Evolutionary conservation across 2,329 filamentous ascomycete species (phyloP), one percentile per base, ranked within the genome.

Genomic region (Pseudogymnoascus sp.): DNA sequence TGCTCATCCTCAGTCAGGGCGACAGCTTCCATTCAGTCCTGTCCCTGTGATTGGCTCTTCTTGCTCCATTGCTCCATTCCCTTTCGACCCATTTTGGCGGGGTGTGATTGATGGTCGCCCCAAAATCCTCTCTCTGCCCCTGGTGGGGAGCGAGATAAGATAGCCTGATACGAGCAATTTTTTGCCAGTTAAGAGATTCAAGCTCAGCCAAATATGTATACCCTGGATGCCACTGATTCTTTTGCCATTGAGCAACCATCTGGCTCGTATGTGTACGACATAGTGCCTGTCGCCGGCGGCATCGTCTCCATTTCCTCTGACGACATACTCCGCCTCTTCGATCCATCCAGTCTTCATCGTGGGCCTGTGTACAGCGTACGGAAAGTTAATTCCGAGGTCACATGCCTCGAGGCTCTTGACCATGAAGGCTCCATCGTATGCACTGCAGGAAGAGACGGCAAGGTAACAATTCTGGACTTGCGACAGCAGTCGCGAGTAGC

Each of bases 391-490:
- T 78, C 80, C 4, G 87, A 87, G 63, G 75, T 90, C 66, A 86
- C 85, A 12, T 84, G 82, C 64, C 75, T 90, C 30, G 79, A 80
- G 59, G 76, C 80, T 1, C 80, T 83, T 53, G 82, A 83, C 62
- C 74, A 73, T 4, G 73, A 72, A 18, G 78, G 77, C 28, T 79
- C 78, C 4, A 70, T 86, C 18, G 76, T 91, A 5, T 83, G 82
- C 62, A 91, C 89, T 0, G 83, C 87, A 0, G 89, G 89, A 53
- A 82, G 88, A 71, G 86, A 91, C 69, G 89, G 89, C 6, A 76
- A 78, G 7, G 80, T 91, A 9, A 80, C 77, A 0, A 74, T 88
- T 57, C 88, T 86, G 84, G 88, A 91, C 74, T 69, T 86, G 65
- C 78, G 86, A 63, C 57, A 58, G 35, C 33, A 58, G 57, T 58